A percentile compares a stretch with the other conserved stretches of the same genome.
Evolutionary conservation across 768 basidiomycete genomes (phyloP).

Genomic region (Boletus vinaceobasis): DNA sequence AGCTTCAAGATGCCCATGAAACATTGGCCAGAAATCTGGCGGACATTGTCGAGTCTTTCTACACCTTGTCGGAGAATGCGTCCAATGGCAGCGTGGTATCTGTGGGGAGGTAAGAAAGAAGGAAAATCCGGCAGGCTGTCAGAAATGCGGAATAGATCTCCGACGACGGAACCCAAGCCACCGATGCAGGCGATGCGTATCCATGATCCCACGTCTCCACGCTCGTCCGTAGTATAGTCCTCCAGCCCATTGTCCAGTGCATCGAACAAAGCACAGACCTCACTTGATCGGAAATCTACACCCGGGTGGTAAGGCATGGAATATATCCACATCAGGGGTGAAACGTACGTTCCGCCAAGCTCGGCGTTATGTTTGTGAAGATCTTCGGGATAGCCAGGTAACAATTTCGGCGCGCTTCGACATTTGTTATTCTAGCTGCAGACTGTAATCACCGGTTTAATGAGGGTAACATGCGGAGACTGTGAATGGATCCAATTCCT

Average conservation of each 20-base stretch:
- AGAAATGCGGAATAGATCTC: slow-evolving; percentile 48
- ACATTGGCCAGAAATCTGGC: slow-evolving; percentile 71
- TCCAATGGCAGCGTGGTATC: slow-evolving; percentile 55
- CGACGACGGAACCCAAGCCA: slow-evolving; percentile 54
- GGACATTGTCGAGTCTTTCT: slow-evolving; percentile 87
- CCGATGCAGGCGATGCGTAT: slow-evolving; percentile 75
- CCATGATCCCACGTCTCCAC: slow-evolving; percentile 98
- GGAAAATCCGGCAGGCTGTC: slow-evolving; percentile 42
- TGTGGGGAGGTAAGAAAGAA: slow-evolving; percentile 57
- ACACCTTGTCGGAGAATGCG: slow-evolving; percentile 85
- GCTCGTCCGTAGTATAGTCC: slow-evolving; percentile 91
- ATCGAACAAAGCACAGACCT: slow-evolving; percentile 48
- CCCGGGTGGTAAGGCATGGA: slow-evolving; percentile 9
- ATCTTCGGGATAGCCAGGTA: slow-evolving; percentile 46
- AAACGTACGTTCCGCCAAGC: slow-evolving; percentile 44
- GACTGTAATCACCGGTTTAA: slow-evolving; percentile 28
- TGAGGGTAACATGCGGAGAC: slow-evolving; percentile 18
- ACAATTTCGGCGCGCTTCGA: slow-evolving; percentile 61
- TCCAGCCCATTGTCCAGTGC: slow-evolving; percentile 67
- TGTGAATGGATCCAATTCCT: slow-evolving; percentile 25
- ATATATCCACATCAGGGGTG: slow-evolving; percentile 8
- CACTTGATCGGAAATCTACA: slow-evolving; percentile 47
- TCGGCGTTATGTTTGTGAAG: slow-evolving; percentile 41
- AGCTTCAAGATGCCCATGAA: slow-evolving; percentile 50
- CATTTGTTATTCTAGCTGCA: slow-evolving; percentile 38